Evolutionary conservation across 148 eudicot species (phyloP).

Genomic region (Vaccinium corymbosum): DNA sequence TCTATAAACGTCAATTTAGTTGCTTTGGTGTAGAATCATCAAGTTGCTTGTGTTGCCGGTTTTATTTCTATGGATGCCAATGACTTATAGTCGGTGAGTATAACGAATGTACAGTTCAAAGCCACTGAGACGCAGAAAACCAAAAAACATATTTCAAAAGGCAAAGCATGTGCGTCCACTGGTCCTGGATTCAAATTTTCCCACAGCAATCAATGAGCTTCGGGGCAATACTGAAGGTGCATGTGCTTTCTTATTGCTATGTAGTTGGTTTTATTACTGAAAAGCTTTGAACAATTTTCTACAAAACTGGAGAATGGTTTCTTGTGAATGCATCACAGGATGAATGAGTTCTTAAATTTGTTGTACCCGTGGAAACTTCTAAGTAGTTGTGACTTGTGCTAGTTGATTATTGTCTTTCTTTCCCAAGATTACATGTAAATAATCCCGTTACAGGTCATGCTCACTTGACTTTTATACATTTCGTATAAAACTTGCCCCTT

Average conservation of each 20-base stretch:
- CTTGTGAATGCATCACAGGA: background rate
- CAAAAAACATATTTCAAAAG: conserved; percentile 31
- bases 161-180: conserved; percentile 55
- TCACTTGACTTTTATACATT: background rate
- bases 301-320: background rate
- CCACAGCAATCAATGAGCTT: conserved; percentile 44
- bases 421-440: background rate
- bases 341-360: background rate
- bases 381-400: background rate
- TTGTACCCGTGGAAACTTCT: background rate
- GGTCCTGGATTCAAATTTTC: conserved; percentile 50
- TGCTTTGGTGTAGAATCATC: background rate
- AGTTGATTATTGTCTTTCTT: background rate
- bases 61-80: conserved; percentile 9
- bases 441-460: background rate
- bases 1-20: background rate
- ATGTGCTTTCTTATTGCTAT: conserved; percentile 8
- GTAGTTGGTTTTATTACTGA: background rate
- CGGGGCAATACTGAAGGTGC: conserved; percentile 68
- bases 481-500: background rate
- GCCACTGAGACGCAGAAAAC: conserved; percentile 55
- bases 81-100: background rate
- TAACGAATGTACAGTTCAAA: conserved; percentile 46
- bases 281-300: background rate
- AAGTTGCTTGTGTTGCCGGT: background rate